Conservation (phyloP, 768 basidiomycete genomes). For the Hortiboletus campestris region DNA sequence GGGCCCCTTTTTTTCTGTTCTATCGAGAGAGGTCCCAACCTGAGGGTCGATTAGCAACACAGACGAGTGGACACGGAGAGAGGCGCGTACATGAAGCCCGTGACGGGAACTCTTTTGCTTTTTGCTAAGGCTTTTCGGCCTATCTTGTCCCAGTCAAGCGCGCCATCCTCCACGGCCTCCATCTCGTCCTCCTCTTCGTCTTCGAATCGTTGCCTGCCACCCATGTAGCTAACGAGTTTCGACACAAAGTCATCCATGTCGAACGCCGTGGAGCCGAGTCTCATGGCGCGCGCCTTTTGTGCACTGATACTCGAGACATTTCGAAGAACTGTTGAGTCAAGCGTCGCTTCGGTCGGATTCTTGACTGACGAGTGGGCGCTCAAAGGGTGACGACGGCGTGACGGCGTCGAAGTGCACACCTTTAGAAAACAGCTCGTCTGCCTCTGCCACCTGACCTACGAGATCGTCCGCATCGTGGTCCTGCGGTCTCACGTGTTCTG, state of each 20-base stretch:
- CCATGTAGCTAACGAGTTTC: constrained; percentile 74
- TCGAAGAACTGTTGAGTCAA: constrained; percentile 82
- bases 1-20: constrained; percentile 76
- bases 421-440: constrained; percentile 63
- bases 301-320: constrained; percentile 77
- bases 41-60: constrained; percentile 34
- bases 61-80: background rate
- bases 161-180: constrained; percentile 48
- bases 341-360: constrained; percentile 82
- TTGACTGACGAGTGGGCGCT: constrained; percentile 47
- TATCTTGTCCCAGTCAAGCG: constrained; percentile 80
- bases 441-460: constrained; percentile 51
- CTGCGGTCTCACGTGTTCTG: constrained; percentile 51
- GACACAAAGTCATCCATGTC: constrained; percentile 90
- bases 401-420: constrained; percentile 36
- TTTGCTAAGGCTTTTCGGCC: constrained; percentile 82
- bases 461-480: constrained; percentile 58
- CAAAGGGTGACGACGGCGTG: background rate
- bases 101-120: constrained; percentile 73
- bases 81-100: constrained; percentile 81
- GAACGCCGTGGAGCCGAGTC: constrained; percentile 83
- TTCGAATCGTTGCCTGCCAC: constrained; percentile 55
- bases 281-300: constrained; percentile 88
- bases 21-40: constrained; percentile 88
- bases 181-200: constrained; percentile 49